phyloP scores from a whole-genome alignment of 2,329 filamentous ascomycete species.

The Alternaria brassicicola region DNA sequence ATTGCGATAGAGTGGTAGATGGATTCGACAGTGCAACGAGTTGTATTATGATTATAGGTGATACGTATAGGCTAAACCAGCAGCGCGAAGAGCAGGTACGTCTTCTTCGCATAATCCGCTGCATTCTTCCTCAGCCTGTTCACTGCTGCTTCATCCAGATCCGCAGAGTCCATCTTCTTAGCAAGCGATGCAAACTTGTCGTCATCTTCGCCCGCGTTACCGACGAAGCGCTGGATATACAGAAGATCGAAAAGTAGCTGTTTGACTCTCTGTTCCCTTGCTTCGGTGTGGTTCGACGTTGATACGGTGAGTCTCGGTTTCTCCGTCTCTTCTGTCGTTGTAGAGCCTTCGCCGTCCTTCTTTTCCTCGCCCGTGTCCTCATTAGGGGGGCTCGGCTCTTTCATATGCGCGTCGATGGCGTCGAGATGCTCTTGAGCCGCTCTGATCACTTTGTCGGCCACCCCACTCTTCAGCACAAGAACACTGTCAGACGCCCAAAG shows the following conservation, averaged over 20 bases:
- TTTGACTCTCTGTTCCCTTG: constrained; percentile 36
- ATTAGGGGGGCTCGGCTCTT: constrained; percentile 11
- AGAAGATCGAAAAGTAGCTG: constrained; percentile 54
- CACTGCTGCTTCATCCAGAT: constrained; percentile 56
- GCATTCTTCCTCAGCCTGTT: constrained; percentile 67
- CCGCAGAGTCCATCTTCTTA: constrained; percentile 52
- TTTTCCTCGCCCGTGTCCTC: constrained; percentile 8
- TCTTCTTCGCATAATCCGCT: constrained; percentile 82
- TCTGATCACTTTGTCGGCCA: constrained; percentile 59
- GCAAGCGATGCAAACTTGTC: constrained; percentile 6
- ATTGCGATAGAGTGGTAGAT: no score
- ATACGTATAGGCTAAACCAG: constrained; percentile 50
- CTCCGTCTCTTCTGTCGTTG: constrained; percentile 1
- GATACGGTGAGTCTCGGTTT: constrained; percentile 15
- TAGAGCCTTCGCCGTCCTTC: constrained; percentile 1
- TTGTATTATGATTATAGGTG: neutral
- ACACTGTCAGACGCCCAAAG: constrained; percentile 79
- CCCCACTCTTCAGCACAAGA: constrained; percentile 63
- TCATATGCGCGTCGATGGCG: constrained; percentile 5
- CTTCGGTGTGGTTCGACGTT: constrained; percentile 17
- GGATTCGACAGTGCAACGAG: no score
- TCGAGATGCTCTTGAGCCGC: constrained; percentile 45
- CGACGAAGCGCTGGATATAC: constrained; percentile 49
- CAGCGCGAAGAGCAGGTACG: constrained; percentile 80
- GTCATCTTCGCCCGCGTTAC: neutral